Conservation (phyloP, 495 filamentous ascomycete genomes). For the Letharia lupina region DNA sequence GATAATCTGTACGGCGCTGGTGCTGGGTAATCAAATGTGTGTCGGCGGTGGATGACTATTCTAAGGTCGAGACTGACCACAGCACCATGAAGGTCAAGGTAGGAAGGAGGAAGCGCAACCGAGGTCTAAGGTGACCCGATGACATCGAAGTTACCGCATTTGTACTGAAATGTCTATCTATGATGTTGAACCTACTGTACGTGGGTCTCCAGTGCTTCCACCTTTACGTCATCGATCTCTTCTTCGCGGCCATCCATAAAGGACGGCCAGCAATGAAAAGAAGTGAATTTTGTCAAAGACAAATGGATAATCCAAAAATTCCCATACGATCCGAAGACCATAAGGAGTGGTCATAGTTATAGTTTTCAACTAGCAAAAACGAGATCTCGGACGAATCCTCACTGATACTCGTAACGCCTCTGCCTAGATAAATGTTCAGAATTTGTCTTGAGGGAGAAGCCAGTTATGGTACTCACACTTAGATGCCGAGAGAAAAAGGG, state of each 20-base stretch:
- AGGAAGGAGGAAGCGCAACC: not conserved
- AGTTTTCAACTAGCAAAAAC: slow-evolving; percentile 55
- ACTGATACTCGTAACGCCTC: slow-evolving; percentile 44
- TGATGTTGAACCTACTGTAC: not conserved
- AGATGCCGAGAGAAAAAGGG: slow-evolving; percentile 19
- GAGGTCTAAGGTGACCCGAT: not conserved
- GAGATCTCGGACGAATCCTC: slow-evolving; percentile 48
- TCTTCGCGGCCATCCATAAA: slow-evolving; percentile 30
- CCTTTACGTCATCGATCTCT: slow-evolving; percentile 22
- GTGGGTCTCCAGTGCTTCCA: not conserved
- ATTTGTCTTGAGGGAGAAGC: too few relatives aligned
- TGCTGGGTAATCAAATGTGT: not conserved
- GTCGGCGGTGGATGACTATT: not conserved
- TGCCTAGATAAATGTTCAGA: slow-evolving; percentile 8
- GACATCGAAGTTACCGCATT: not conserved
- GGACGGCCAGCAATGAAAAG: slow-evolving; percentile 34
- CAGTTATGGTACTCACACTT: slow-evolving; percentile 10
- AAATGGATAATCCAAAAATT: slow-evolving; percentile 36
- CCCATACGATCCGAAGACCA: slow-evolving; percentile 40
- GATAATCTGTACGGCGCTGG: not conserved
- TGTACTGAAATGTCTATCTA: not conserved
- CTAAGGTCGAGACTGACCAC: too few relatives aligned
- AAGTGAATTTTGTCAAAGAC: slow-evolving; percentile 4
- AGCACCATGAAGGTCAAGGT: not conserved
- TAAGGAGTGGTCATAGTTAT: slow-evolving; percentile 42